phyloP scores from a whole-genome alignment of 805 yeast genomes.

The Candida silvicultrix region DNA sequence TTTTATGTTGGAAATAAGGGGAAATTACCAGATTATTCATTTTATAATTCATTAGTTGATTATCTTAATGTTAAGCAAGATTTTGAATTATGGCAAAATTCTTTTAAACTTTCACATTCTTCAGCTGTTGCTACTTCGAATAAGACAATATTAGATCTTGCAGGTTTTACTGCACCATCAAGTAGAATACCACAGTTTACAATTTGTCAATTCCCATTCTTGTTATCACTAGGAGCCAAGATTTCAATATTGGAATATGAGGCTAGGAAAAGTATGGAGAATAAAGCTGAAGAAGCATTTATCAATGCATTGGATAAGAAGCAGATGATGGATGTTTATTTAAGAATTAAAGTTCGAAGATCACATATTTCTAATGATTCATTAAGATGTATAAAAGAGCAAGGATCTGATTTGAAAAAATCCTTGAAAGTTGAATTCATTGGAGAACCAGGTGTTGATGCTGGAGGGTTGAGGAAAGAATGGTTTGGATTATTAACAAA shows the following conservation, averaged over 20 bases:
- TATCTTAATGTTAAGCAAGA: slow-evolving; percentile 71
- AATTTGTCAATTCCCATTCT: slow-evolving; percentile 80
- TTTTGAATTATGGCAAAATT: slow-evolving; percentile 75
- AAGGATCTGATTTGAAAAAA: slow-evolving; percentile 59
- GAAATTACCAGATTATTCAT: slow-evolving; percentile 24
- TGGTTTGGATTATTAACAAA: slow-evolving; percentile 80
- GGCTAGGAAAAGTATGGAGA: slow-evolving; percentile 73
- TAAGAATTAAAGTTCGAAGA: slow-evolving; percentile 65
- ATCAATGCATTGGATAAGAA: slow-evolving; percentile 63
- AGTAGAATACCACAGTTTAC: slow-evolving; percentile 31
- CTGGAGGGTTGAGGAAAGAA: slow-evolving; percentile 90
- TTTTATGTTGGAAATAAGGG: slow-evolving; percentile 48
- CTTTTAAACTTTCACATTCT: slow-evolving; percentile 14
- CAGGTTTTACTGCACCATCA: slow-evolving; percentile 6
- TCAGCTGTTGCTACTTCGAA: slow-evolving; percentile 1
- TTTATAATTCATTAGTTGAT: slow-evolving; percentile 80
- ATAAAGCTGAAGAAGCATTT: slow-evolving; percentile 86
- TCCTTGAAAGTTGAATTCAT: slow-evolving; percentile 73
- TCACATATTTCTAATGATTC: slow-evolving; percentile 69
- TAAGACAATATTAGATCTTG: slow-evolving; percentile 7
- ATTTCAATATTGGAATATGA: slow-evolving; percentile 77
- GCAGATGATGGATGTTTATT: slow-evolving; percentile 57
- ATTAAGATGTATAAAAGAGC: slow-evolving; percentile 49
- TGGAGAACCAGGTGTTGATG: slow-evolving; percentile 91
- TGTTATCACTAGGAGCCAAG: slow-evolving; percentile 77